phyloP scores from a whole-genome alignment of 139 green algal genomes.

The Tetraselmis striata region DNA sequence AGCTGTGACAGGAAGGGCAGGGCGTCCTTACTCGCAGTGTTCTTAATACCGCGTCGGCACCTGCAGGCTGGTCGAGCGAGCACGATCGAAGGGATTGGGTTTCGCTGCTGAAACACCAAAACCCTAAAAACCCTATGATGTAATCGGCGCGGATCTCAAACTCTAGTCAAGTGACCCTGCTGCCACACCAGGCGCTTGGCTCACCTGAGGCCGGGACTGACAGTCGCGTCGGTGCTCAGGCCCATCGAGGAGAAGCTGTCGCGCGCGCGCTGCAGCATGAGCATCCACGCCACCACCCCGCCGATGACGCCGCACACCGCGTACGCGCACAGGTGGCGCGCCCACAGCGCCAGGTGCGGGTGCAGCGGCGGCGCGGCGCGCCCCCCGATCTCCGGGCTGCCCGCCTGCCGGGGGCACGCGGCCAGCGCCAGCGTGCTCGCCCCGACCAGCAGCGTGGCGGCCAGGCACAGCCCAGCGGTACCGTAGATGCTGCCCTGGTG shows the following conservation, averaged over 20 bases:
- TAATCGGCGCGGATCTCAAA: background rate
- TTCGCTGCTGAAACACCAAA: background rate
- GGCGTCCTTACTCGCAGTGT: background rate
- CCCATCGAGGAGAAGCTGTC: background rate
- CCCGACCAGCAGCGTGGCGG: background rate
- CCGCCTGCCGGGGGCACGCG: background rate
- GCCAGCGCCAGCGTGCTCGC: background rate
- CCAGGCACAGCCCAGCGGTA: background rate
- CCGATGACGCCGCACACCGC: background rate
- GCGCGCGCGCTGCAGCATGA: background rate
- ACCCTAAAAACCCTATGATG: background rate
- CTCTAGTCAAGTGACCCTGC: background rate
- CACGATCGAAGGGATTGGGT: too few species aligned
- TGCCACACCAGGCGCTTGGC: too few species aligned
- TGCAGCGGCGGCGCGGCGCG: background rate
- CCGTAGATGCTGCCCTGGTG: background rate
- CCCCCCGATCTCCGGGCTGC: background rate
- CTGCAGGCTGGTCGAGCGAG: too few species aligned
- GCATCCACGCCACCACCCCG: background rate
- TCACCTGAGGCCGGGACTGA: background rate
- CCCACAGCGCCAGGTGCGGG: background rate
- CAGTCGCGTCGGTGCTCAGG: background rate
- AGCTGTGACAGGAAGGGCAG: too few species aligned
- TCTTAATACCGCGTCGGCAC: background rate
- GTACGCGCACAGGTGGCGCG: background rate